Base-by-base conservation (phyloP, 1,139 yeast species). In the Citeromyces siamensis region DNA sequence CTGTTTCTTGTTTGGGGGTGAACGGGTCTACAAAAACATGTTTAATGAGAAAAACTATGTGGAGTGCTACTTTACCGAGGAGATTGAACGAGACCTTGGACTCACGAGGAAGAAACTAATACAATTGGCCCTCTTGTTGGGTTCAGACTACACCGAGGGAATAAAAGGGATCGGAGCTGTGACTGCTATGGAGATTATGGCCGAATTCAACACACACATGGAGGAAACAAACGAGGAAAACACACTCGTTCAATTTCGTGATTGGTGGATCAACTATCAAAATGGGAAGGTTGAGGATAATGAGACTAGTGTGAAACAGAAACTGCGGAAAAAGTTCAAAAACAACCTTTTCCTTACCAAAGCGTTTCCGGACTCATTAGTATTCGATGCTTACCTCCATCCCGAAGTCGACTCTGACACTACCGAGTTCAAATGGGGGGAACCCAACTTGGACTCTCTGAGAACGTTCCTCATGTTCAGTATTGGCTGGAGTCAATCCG, bases 111-210 rank as follows among this genome's bases (percentile, higher is more conserved):
- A 60, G 2, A 71, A 71, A 42, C 57, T 88, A 51, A 83, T 90
- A 33, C 85, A 81, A 35, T 56, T 90, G 44, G 97, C 96, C 0
- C 67, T 79, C 35, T 56, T 90, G 21, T 58, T 90, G 20, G 98
- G 98, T 0, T 84, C 95, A 55, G 98, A 90, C 58, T 90, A 90
- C 52, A 85, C 97, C 0, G 85, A 81, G 41, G 98, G 98, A 0
- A 59, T 90, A 27, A 78, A 81, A 41, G 95, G 96, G 2, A 68
- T 90, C 40, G 98, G 98, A 0, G 95, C 95, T 0, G 97, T 90
- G 0, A 66, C 81, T 21, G 94, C 95, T 0, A 73, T 86, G 73
- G 97, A 93, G 55, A 72, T 93, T n/a, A 51, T 93, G 26, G 95
- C 95, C 0, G 95, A 88, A 46, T 93, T 90, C 57, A 77, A 45